Evolutionary conservation across 2,329 filamentous ascomycete species (phyloP), one percentile per base, ranked within the genome.

Genomic region (Colletotrichum salicis): DNA sequence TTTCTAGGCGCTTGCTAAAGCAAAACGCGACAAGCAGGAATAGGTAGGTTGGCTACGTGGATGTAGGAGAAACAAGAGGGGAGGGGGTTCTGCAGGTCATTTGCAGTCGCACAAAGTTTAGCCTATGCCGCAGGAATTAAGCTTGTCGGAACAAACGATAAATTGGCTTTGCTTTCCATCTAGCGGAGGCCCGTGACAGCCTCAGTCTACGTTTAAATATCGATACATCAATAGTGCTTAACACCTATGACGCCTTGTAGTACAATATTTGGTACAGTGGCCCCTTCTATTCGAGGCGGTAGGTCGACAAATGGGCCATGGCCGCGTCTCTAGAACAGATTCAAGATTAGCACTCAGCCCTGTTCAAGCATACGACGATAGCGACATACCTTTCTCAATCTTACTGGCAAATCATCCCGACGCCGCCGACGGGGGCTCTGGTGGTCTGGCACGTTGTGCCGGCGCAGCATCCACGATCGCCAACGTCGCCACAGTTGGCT

Each of bases 401-500:
- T 19, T 45, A 66, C 12, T 57, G 54, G 37, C 63, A 65, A 2
- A 51, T 58, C 54, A 31, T 65, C 1, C 63, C 52, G 31, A 65
- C 63, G 5, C 63, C 63, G 8, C 63, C 63, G 13, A 65, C 63
- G 4, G 52, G 52, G 1, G 52, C 63, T 1, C 5, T 1, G 19
- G 52, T 65, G 2, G 5, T 24, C 27, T 58, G n/a, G 29, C 63
- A 65, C 1, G 33, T 45, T n/a, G 35, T 29, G 13, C 63, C 63
- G 24, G 12, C 22, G 63, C 63, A 65, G 63, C 63, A 65, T 19
- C 22, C 63, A 3, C 19, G 52, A 19, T 65, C 33, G 1, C 63
- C 63, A 57, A 29, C 4, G 22, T 37, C 63, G 7, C 63, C 63
- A 33, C 63, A 65, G 35, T 65, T 65, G 22, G 62, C 52, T 64